Evolutionary conservation across 2,329 filamentous ascomycete genomes (phyloP).

Genomic region (Cercospora canescens): DNA sequence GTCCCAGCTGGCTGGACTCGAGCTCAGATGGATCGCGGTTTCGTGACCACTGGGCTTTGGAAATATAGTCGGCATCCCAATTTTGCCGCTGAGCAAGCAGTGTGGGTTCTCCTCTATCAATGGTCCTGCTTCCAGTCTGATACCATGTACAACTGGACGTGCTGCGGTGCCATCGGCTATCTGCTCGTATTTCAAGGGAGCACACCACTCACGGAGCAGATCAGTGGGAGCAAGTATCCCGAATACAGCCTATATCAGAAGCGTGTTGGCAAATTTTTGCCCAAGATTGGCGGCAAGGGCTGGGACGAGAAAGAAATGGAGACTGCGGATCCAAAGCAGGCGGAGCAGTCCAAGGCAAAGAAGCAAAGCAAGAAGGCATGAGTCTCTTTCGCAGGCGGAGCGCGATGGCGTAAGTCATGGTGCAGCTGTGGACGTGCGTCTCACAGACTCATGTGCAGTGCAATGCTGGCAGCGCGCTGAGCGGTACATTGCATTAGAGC

Average conservation of each 20-base stretch:
- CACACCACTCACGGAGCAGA: constrained; percentile 80
- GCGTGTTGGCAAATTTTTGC: constrained; percentile 80
- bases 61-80: constrained; percentile 90
- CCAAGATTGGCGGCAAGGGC: constrained; percentile 45
- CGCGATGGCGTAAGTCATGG: not conserved
- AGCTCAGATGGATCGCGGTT: constrained; percentile 84
- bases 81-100: constrained; percentile 85
- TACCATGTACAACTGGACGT: constrained; percentile 75
- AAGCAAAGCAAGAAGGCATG: constrained; percentile 4
- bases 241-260: constrained; percentile 85
- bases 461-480: not conserved
- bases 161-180: constrained; percentile 67
- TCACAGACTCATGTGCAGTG: not conserved
- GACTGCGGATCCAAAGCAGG: constrained; percentile 19
- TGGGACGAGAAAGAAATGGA: constrained; percentile 35
- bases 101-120: constrained; percentile 86
- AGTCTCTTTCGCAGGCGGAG: not conserved
- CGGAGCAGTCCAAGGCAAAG: constrained; percentile 14
- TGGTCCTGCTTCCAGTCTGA: constrained; percentile 79
- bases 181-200: constrained; percentile 85
- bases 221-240: constrained; percentile 79
- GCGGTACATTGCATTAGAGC: not conserved
- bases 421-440: not conserved
- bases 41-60: constrained; percentile 82
- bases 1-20: constrained; percentile 60